phyloP scores from a whole-genome alignment of 306 rosid species.

The Citrullus amarus region DNA sequence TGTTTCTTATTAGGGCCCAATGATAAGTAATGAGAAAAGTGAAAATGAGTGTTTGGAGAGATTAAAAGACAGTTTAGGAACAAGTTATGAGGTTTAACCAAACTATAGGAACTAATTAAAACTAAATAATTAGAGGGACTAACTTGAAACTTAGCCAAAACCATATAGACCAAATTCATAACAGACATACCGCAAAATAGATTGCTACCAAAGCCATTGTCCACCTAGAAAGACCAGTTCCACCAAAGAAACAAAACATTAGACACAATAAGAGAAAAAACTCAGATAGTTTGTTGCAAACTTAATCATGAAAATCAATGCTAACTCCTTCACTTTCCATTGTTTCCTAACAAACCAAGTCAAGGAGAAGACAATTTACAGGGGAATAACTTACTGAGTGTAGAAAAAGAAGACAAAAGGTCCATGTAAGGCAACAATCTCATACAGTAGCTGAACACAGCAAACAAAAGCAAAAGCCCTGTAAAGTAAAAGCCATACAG shows the following conservation, averaged over 20 bases:
- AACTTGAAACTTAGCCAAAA: neutral
- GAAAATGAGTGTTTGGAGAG: neutral
- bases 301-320: neutral
- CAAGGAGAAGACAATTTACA: neutral
- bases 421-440: conserved; percentile 4
- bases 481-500: conserved; percentile 11
- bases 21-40: neutral
- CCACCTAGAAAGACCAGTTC: conserved; percentile 8
- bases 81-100: neutral
- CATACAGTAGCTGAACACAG: conserved; percentile 4
- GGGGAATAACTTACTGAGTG: conserved; percentile 9
- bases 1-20: neutral
- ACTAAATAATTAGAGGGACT: neutral
- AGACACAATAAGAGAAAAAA: neutral
- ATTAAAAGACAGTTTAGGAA: neutral
- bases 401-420: conserved; percentile 13
- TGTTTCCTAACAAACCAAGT: no score
- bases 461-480: conserved; percentile 15
- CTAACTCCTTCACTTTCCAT: neutral
- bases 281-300: neutral
- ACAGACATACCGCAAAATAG: conserved; percentile 14
- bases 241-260: neutral
- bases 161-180: neutral
- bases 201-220: conserved; percentile 12
- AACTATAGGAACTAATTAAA: neutral